Evolutionary conservation across 1,284 basidiomycete genomes (phyloP).

Genomic region (Tremellales sp.): DNA sequence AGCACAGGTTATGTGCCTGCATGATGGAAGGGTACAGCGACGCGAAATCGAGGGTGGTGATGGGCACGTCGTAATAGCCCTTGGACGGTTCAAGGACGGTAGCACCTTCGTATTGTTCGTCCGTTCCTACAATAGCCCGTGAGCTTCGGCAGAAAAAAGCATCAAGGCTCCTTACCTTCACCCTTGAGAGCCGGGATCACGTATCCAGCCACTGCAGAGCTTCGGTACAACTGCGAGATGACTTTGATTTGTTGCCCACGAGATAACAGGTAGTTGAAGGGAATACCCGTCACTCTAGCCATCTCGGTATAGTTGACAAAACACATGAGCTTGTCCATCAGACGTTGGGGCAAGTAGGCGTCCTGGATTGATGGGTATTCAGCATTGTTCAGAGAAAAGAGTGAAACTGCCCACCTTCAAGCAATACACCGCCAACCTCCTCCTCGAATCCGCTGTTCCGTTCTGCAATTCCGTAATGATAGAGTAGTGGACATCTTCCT

Average conservation of each 20-base stretch:
- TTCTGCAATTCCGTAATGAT: conserved; percentile 96
- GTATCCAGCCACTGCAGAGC: conserved; percentile 82
- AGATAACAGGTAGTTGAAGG: conserved; percentile 87
- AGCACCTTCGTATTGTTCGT: conserved; percentile 95
- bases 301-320: conserved; percentile 96
- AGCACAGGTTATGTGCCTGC: conserved; percentile 98
- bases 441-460: conserved; percentile 81
- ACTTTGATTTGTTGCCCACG: conserved; percentile 96
- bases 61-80: conserved; percentile 90
- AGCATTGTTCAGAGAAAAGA: conserved; percentile 2
- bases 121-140: conserved; percentile 57
- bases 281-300: conserved; percentile 95
- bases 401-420: conserved; percentile 62
- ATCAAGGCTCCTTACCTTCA: conserved; percentile 58
- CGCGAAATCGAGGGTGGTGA: conserved; percentile 94
- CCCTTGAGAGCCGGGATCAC: conserved; percentile 75
- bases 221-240: conserved; percentile 84
- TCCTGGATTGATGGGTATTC: too few relatives aligned
- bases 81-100: conserved; percentile 93
- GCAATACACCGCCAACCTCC: conserved; percentile 90
- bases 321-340: conserved; percentile 95
- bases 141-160: background rate
- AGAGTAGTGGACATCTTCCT: conserved; percentile 95
- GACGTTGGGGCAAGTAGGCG: conserved; percentile 87
- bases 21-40: conserved; percentile 97